phyloP scores from a whole-genome alignment of 768 basidiomycete species.

The Mycena rosella region DNA sequence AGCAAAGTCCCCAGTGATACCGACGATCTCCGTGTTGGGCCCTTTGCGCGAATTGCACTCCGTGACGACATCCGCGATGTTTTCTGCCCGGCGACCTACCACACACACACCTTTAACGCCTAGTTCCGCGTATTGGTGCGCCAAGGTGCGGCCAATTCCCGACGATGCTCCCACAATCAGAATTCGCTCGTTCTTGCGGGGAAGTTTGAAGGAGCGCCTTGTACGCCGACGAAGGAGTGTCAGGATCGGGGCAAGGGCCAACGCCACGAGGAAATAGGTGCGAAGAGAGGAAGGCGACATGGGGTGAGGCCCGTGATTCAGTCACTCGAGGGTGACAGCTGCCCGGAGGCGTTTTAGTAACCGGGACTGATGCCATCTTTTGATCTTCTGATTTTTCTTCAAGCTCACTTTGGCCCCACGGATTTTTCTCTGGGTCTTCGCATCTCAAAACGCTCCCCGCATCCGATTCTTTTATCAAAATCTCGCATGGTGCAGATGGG shows the following conservation, averaged over 20 bases:
- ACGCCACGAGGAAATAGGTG: slow-evolving; percentile 21
- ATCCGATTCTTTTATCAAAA: too few species aligned
- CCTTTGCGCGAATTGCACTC: slow-evolving; percentile 61
- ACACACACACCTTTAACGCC: slow-evolving; percentile 79
- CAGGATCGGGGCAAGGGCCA: slow-evolving; percentile 20
- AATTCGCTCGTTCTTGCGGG: slow-evolving; percentile 72
- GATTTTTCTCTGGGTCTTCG: too few species aligned
- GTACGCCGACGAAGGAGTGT: slow-evolving; percentile 2
- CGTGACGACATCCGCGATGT: slow-evolving; percentile 67
- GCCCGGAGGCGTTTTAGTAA: too few species aligned
- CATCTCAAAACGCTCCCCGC: too few species aligned
- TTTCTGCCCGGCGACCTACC: slow-evolving; percentile 71
- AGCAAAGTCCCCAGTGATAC: slow-evolving; percentile 73
- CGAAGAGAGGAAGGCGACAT: neutral
- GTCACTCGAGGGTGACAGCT: too few species aligned
- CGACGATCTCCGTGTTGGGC: slow-evolving; percentile 54
- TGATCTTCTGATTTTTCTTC: too few species aligned
- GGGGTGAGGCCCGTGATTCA: too few species aligned
- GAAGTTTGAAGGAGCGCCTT: slow-evolving; percentile 52
- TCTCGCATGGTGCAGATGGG: too few species aligned
- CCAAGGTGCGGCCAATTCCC: slow-evolving; percentile 83
- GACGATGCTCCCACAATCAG: slow-evolving; percentile 87
- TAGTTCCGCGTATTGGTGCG: slow-evolving; percentile 76
- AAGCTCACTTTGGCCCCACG: too few species aligned
- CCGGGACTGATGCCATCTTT: too few species aligned